phyloP scores from a whole-genome alignment of 257 asterid species.

The Gentiana dahurica region DNA sequence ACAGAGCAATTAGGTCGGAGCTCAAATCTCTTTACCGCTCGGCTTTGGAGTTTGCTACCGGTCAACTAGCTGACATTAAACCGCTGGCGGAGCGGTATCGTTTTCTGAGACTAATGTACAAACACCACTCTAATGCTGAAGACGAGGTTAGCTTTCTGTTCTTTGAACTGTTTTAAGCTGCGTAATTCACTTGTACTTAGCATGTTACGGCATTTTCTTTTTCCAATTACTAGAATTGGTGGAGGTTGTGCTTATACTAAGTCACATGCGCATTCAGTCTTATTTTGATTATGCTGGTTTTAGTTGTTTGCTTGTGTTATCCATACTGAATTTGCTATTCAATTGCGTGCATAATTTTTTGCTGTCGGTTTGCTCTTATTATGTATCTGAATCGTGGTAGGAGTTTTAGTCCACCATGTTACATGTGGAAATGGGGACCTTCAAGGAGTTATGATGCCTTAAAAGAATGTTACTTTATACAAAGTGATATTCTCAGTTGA shows the following conservation, averaged over 20 bases:
- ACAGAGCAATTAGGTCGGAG: conserved; percentile 38
- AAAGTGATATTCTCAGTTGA: too few species aligned
- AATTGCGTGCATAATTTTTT: background rate
- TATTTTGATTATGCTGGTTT: background rate
- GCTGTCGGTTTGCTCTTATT: background rate
- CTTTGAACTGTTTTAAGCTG: background rate
- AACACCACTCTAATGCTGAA: conserved; percentile 39
- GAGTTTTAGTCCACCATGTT: background rate
- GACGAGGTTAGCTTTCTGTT: conserved; percentile 25
- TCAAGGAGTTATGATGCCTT: background rate
- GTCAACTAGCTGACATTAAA: conserved; percentile 22
- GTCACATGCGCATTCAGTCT: background rate
- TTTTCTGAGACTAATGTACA: conserved; percentile 30
- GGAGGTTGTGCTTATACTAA: too few species aligned
- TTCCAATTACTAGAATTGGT: background rate
- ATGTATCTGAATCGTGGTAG: background rate
- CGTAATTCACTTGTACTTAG: background rate
- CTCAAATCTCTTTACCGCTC: conserved; percentile 32
- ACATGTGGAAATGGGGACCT: background rate
- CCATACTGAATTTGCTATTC: background rate
- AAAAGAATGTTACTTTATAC: background rate
- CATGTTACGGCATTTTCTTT: background rate
- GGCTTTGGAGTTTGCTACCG: conserved; percentile 34
- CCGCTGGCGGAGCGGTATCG: conserved; percentile 25
- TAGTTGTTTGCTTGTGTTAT: background rate